Evolutionary conservation across 2,329 filamentous ascomycete species (phyloP), one percentile per base, ranked within the genome.

Genomic region (Fusarium sp.): DNA sequence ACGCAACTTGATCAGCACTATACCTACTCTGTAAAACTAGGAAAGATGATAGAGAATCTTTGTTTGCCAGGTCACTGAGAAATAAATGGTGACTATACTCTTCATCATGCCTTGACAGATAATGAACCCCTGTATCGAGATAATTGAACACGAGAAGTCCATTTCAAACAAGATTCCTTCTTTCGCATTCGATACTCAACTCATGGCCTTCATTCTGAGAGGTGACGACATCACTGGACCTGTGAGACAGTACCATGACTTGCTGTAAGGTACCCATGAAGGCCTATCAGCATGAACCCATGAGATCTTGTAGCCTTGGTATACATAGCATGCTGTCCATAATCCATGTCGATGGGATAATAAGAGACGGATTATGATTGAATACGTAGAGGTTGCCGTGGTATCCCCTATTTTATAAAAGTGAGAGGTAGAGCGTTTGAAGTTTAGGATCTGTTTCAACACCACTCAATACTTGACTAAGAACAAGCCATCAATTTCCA

Each of bases 1-100:
- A 63, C 42, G 42, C 48, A 24, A 15, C 24, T 28, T 37, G 50
- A 42, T 63, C 60, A 57, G 29, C 3, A n/a, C n/a, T n/a, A n/a
- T n/a, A n/a, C n/a, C n/a, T n/a, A n/a, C n/a, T n/a, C n/a, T n/a
- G n/a, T n/a, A n/a, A n/a, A n/a, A n/a, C n/a, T n/a, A n/a, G 20
- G 26, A 18, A 63, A 28, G 20, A n/a, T 6, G 8, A 21, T 24
- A 12, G 18, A 12, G 9, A 9, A 43, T 38, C 29, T 18, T 11
- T 31, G 48, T 46, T 23, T 12, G 29, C 16, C 4, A 37, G 55
- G 48, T 58, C 58, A 63, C 26, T 3, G 9, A 63, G 24, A 11
- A 3, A 18, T 26, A 6, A 28, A 26, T 15, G 21, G 42, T 63
- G 60, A 63, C 58, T 63, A 9, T 10, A 1, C 8, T 42, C 15